Evolutionary conservation across 177 flowering plant genomes (phyloP).

Genomic region (Tripterygium wilfordii): DNA sequence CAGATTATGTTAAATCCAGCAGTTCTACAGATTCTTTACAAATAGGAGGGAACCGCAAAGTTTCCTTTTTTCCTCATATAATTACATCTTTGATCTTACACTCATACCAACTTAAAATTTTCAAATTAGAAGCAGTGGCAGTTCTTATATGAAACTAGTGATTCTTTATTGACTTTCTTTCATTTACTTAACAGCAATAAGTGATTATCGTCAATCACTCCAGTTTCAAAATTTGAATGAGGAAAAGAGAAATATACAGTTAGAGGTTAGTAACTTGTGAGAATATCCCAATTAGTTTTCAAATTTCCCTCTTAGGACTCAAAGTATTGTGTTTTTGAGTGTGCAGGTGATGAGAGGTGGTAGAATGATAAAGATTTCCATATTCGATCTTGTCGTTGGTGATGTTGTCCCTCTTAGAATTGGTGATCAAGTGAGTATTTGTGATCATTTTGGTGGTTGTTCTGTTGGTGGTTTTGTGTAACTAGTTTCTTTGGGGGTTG

Average conservation of each 20-base stretch:
- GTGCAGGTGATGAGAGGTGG: constrained; percentile 82
- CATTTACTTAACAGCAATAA: constrained; percentile 44
- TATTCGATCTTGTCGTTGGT: constrained; percentile 95
- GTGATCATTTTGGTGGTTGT: not conserved
- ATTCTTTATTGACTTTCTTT: not conserved
- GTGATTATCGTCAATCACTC: constrained; percentile 94
- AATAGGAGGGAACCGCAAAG: too few relatives aligned
- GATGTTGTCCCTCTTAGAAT: constrained; percentile 92
- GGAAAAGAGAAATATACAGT: constrained; percentile 84
- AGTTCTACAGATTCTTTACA: too few relatives aligned
- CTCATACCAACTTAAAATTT: too few relatives aligned
- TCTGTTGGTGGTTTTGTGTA: too few relatives aligned
- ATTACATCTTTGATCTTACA: too few relatives aligned
- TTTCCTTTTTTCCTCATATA: too few relatives aligned
- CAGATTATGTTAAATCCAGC: too few relatives aligned
- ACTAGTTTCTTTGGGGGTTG: not conserved
- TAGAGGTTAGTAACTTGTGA: constrained; percentile 69
- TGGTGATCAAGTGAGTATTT: constrained; percentile 78
- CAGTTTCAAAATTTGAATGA: constrained; percentile 88
- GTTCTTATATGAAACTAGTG: not conserved
- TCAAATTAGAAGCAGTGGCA: not conserved
- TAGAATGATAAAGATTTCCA: constrained; percentile 58
- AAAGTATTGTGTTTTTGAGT: not conserved
- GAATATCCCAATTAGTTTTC: too few relatives aligned
- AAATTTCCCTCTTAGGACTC: too few relatives aligned